These are phyloP conservation scores for Psilocybe sp. DNA, from an alignment of 768 basidiomycete species.

Conservation along the genomic window DNA sequence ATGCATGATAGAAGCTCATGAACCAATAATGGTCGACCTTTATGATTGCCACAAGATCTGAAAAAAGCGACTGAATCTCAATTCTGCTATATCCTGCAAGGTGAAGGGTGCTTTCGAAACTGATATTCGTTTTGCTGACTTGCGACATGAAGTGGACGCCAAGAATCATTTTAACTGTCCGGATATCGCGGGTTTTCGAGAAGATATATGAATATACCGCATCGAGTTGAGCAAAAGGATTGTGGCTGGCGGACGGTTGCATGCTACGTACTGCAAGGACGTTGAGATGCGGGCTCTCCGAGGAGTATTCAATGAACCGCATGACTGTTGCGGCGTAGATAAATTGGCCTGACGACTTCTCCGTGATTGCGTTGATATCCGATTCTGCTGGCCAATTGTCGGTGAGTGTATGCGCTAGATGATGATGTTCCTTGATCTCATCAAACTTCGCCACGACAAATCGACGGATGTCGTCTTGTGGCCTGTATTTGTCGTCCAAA, in stretches of 20 bases:
- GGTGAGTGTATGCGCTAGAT: background rate
- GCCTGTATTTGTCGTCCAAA: constrained; percentile 1
- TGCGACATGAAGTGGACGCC: no score
- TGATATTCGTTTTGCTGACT: no score
- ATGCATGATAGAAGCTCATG: no score
- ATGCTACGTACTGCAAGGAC: background rate
- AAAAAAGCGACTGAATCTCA: no score
- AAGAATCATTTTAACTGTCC: no score
- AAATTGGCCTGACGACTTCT: constrained; percentile 18
- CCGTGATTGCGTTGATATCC: background rate
- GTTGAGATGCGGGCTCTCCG: background rate
- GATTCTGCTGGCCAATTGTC: constrained; percentile 6
- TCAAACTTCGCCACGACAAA: constrained; percentile 6
- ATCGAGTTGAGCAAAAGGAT: no score
- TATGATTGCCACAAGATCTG: no score
- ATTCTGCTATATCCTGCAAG: no score
- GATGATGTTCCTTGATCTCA: constrained; percentile 1
- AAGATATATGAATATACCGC: no score
- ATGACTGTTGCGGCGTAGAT: constrained; percentile 20
- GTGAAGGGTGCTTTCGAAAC: no score
- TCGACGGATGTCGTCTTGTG: constrained; percentile 6
- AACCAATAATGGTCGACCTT: no score
- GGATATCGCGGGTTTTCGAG: no score
- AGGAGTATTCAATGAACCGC: constrained; percentile 7
- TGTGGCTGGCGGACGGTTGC: background rate